Conservation (phyloP, 1,284 basidiomycete genomes). For the Gastroboletus turbinatus region DNA sequence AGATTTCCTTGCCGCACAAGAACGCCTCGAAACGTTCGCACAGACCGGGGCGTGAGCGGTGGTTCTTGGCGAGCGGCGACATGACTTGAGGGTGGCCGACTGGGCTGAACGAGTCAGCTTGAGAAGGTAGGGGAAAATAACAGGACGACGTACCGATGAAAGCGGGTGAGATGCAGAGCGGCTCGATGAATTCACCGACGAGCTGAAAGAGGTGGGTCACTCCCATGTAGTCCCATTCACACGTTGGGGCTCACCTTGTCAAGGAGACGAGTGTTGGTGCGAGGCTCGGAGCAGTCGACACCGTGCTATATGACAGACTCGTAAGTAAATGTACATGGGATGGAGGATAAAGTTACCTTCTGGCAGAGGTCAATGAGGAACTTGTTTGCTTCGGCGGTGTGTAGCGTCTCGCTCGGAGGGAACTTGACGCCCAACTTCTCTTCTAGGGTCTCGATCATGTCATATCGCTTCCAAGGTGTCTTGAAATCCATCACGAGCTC, state of each 20-base stretch:
- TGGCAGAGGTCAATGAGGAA: slow-evolving; percentile 85
- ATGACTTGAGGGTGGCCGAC: slow-evolving; percentile 99
- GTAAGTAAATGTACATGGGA: neutral
- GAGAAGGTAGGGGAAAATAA: neutral
- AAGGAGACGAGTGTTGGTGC: slow-evolving; percentile 92
- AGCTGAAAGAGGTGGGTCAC: slow-evolving; percentile 49
- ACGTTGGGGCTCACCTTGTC: slow-evolving; percentile 72
- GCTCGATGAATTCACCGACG: slow-evolving; percentile 97
- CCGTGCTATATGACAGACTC: slow-evolving; percentile 67
- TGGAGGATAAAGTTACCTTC: slow-evolving; percentile 54
- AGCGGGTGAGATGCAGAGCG: slow-evolving; percentile 92
- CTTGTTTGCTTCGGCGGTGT: slow-evolving; percentile 86
- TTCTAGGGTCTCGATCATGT: slow-evolving; percentile 97
- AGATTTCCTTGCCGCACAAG: slow-evolving; percentile 98
- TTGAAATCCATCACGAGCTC: slow-evolving; percentile 87
- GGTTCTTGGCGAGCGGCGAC: slow-evolving; percentile 97
- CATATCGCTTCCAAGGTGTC: slow-evolving; percentile 98
- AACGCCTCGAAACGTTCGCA: slow-evolving; percentile 99
- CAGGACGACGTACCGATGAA: slow-evolving; percentile 76
- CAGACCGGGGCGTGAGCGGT: slow-evolving; percentile 88
- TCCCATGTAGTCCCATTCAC: neutral
- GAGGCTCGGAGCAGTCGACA: slow-evolving; percentile 95
- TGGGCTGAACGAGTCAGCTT: slow-evolving; percentile 29
- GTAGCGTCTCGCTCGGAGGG: slow-evolving; percentile 89
- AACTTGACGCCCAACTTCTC: slow-evolving; percentile 92